A percentile compares a stretch with the other conserved stretches of the same genome.
These are phyloP conservation scores for Pythium phragmitis DNA, from an alignment of 352 stramenopile genomes.

Conservation along the genomic window DNA sequence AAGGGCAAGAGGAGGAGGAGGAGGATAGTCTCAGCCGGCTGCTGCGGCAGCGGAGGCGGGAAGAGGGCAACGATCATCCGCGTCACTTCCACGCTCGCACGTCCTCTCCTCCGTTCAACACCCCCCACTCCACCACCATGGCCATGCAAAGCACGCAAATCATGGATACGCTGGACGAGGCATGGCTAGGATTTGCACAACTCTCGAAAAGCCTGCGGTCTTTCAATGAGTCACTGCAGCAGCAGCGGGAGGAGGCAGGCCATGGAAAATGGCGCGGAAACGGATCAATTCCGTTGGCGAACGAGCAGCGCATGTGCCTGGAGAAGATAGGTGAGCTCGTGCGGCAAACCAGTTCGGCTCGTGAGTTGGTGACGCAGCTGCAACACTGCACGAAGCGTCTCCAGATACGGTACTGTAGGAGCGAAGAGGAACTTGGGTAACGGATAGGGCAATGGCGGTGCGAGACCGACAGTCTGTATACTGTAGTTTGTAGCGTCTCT, in stretches of 20 bases:
- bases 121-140: conserved; percentile 7
- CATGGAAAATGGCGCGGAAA: background rate
- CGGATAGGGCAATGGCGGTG: no score
- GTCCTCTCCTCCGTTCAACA: background rate
- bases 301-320: conserved; percentile 28
- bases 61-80: background rate
- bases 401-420: no score
- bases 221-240: conserved; percentile 22
- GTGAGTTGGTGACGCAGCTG: conserved; percentile 31
- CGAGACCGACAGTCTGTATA: no score
- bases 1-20: conserved; percentile 13
- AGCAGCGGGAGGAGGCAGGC: conserved; percentile 12
- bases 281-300: conserved; percentile 12
- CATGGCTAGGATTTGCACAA: conserved; percentile 36
- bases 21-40: conserved; percentile 34
- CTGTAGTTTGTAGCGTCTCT: no score
- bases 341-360: conserved; percentile 28
- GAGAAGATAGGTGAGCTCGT: conserved; percentile 30
- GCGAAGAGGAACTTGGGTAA: no score
- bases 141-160: conserved; percentile 27
- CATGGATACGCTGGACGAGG: conserved; percentile 33
- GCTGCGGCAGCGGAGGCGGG: conserved; percentile 20
- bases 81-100: background rate
- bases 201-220: conserved; percentile 31
- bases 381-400: conserved; percentile 12